Evolutionary conservation across 257 asterid species (phyloP).

Genomic region (Paulownia fortunei): DNA sequence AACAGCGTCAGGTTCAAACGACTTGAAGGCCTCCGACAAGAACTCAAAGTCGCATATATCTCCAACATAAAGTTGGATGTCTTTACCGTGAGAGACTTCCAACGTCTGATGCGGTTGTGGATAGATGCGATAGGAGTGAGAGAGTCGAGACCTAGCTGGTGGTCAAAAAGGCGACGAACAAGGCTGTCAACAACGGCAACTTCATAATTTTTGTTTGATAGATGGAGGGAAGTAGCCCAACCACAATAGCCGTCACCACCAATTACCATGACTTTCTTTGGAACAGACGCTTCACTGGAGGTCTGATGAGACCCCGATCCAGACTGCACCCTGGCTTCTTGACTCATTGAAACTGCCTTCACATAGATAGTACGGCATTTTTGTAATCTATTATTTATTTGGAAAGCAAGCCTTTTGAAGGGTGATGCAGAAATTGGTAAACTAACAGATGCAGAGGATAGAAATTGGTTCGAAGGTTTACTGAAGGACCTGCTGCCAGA

Average conservation of each 20-base stretch:
- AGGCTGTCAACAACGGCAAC: constrained; percentile 90
- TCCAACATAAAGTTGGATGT: constrained; percentile 73
- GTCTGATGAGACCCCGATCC: constrained; percentile 42
- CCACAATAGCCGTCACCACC: constrained; percentile 93
- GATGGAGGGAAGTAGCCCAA: constrained; percentile 48
- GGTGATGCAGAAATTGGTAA: constrained; percentile 37
- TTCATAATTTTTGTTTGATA: constrained; percentile 47
- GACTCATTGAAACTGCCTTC: constrained; percentile 61
- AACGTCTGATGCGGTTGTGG: constrained; percentile 77
- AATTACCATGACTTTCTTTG: constrained; percentile 85
- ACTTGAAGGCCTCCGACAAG: constrained; percentile 72
- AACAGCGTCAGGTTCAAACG: constrained; percentile 85
- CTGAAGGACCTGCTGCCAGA: constrained; percentile 37
- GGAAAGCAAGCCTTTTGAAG: constrained; percentile 31
- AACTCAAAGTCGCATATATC: constrained; percentile 95
- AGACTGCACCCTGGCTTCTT: constrained; percentile 54
- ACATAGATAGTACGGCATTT: constrained; percentile 39
- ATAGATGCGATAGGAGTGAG: constrained; percentile 91
- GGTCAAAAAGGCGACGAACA: constrained; percentile 84
- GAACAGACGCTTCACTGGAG: constrained; percentile 40
- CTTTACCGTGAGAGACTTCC: constrained; percentile 88
- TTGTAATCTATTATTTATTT: constrained; percentile 26
- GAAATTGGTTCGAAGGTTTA: constrained; percentile 38
- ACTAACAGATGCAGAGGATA: constrained; percentile 44
- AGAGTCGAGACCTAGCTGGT: constrained; percentile 92